Evolutionary conservation across 192 early-diverging fungal genomes (phyloP).

Genomic region (Jimgerdemannia lactiflua): DNA sequence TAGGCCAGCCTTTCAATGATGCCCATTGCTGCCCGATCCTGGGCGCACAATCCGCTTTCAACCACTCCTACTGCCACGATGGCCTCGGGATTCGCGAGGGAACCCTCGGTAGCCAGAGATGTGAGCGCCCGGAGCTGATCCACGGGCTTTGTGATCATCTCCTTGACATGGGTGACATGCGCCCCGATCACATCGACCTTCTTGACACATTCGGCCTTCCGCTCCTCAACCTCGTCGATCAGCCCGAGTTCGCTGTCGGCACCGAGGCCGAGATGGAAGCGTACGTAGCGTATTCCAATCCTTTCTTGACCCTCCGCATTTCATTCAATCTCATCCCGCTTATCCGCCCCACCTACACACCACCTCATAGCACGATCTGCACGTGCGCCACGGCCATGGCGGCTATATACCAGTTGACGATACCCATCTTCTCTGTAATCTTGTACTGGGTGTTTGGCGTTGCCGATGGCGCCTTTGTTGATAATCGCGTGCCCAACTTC

Average conservation of each 20-base stretch:
- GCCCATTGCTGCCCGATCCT: too few relatives aligned
- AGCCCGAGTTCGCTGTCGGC: conserved; percentile 32
- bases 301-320: background rate
- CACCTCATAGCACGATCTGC: conserved; percentile 23
- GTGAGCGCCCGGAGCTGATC: too few relatives aligned
- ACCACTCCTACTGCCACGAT: too few relatives aligned
- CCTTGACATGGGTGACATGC: too few relatives aligned
- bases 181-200: conserved; percentile 18
- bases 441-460: conserved; percentile 36
- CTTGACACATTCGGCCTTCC: conserved; percentile 33
- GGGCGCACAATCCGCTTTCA: too few relatives aligned
- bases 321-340: too few relatives aligned
- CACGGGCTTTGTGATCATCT: too few relatives aligned
- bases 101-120: too few relatives aligned
- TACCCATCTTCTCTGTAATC: conserved; percentile 31
- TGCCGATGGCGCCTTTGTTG: conserved; percentile 19
- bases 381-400: conserved; percentile 28
- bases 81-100: too few relatives aligned
- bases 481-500: conserved; percentile 17
- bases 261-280: conserved; percentile 33
- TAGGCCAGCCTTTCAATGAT: too few relatives aligned
- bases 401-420: conserved; percentile 31
- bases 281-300: conserved; percentile 9
- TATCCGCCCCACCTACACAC: background rate
- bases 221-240: conserved; percentile 32